A percentile compares a stretch with the other conserved stretches of the same genome.
These are phyloP conservation scores for Grifola frondosa DNA, from an alignment of 1,284 basidiomycete genomes.

Conservation along the genomic window DNA sequence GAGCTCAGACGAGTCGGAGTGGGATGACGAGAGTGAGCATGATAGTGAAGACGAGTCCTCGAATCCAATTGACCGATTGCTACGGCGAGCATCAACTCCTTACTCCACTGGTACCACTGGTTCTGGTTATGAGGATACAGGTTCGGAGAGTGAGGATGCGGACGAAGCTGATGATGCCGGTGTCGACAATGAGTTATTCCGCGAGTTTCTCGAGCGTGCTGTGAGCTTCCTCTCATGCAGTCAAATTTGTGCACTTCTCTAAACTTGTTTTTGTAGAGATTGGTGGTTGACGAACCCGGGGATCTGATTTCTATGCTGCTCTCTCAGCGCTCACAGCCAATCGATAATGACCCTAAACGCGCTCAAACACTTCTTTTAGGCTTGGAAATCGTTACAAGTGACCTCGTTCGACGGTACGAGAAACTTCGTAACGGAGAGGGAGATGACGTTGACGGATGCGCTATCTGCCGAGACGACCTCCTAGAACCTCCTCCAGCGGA, in stretches of 20 bases:
- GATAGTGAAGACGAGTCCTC: background rate
- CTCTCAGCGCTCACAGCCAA: background rate
- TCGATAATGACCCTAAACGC: conserved; percentile 22
- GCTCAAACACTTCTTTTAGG: conserved; percentile 25
- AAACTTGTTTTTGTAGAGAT: background rate
- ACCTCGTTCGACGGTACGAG: conserved; percentile 29
- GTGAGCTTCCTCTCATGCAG: too few species aligned
- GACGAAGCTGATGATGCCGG: background rate
- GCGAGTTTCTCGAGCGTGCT: conserved; percentile 13
- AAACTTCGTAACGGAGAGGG: conserved; percentile 23
- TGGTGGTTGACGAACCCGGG: conserved; percentile 5
- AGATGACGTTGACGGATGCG: conserved; percentile 28
- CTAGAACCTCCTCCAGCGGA: conserved; percentile 6
- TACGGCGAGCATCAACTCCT: conserved; percentile 7
- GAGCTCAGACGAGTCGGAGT: conserved; percentile 13
- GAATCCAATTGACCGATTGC: conserved; percentile 1
- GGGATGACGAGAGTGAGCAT: conserved; percentile 10
- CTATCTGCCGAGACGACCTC: conserved; percentile 30
- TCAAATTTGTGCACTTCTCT: background rate
- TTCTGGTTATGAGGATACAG: too few species aligned
- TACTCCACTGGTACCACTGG: background rate
- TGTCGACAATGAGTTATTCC: background rate
- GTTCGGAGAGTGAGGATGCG: background rate
- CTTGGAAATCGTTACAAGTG: conserved; percentile 25
- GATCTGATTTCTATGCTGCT: conserved; percentile 8